A percentile compares a stretch with the other conserved stretches of the same genome.
These are phyloP conservation scores for Breynia disticha DNA, from an alignment of 441 rosid genomes.

Conservation along the genomic window DNA sequence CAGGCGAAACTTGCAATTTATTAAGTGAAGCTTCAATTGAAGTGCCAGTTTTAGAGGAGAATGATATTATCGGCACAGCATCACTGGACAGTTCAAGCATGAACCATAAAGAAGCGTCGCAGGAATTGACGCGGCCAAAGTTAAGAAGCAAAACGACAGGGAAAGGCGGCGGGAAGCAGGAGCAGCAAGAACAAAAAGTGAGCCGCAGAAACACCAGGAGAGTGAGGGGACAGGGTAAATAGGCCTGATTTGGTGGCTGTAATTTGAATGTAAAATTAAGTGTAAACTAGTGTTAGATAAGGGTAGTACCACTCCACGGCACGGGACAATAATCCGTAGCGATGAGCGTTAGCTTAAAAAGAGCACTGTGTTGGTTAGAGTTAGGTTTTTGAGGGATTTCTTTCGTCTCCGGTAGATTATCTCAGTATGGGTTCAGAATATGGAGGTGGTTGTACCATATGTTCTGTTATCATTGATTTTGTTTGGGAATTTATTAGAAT, in stretches of 20 bases:
- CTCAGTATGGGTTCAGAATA: slow-evolving; percentile 6
- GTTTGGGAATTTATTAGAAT: background rate
- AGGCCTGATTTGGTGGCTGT: slow-evolving; percentile 5
- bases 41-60: slow-evolving; percentile 17
- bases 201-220: slow-evolving; percentile 34
- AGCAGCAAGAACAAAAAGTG: slow-evolving; percentile 29
- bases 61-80: slow-evolving; percentile 21
- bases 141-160: slow-evolving; percentile 23
- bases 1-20: slow-evolving; percentile 20
- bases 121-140: slow-evolving; percentile 23
- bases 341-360: slow-evolving; percentile 3
- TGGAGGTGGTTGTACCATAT: slow-evolving; percentile 8
- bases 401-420: background rate
- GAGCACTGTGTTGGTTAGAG: background rate
- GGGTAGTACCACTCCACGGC: slow-evolving; percentile 3
- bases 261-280: slow-evolving; percentile 17
- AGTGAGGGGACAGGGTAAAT: slow-evolving; percentile 41
- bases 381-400: background rate
- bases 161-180: slow-evolving; percentile 22
- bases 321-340: slow-evolving; percentile 12
- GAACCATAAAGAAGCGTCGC: slow-evolving; percentile 31
- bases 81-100: slow-evolving; percentile 49
- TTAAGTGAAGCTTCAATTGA: slow-evolving; percentile 36
- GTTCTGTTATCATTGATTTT: background rate
- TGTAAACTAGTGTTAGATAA: slow-evolving; percentile 19